Conservation (phyloP, 164 flowering plant species). For the Aristolochia californica region DNA sequence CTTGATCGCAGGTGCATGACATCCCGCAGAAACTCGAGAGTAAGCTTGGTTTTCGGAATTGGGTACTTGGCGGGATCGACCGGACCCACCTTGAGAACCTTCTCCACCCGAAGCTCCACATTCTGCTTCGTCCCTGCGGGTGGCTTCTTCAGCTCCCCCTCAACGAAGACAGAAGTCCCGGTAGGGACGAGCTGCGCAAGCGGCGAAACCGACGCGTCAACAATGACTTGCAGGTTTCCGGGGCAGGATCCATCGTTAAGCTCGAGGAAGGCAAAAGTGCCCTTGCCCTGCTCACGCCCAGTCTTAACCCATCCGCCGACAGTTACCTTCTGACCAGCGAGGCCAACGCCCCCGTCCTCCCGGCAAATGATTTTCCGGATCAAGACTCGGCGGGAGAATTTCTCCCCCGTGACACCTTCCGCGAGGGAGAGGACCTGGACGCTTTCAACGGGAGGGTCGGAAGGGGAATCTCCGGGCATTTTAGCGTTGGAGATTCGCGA, state of each 20-base stretch:
- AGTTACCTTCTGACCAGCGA: conserved; percentile 45
- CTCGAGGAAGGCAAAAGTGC: conserved; percentile 72
- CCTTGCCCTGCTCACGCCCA: conserved; percentile 81
- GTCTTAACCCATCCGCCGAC: conserved; percentile 95
- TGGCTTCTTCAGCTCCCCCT: conserved; percentile 60
- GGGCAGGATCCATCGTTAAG: conserved; percentile 87
- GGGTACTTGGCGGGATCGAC: conserved; percentile 77
- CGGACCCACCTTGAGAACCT: conserved; percentile 53
- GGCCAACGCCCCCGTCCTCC: conserved; percentile 61
- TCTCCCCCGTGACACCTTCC: neutral
- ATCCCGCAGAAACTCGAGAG: conserved; percentile 72
- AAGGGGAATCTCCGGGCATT: too few species aligned
- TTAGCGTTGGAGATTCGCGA: too few species aligned
- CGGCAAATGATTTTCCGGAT: conserved; percentile 47
- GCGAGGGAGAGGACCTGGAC: conserved; percentile 2
- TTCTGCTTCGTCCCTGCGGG: conserved; percentile 78
- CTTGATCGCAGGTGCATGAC: conserved; percentile 61
- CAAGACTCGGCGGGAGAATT: conserved; percentile 51
- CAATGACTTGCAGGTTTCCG: conserved; percentile 73
- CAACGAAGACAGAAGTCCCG: conserved; percentile 64
- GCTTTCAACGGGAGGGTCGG: neutral
- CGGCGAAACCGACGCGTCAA: conserved; percentile 35
- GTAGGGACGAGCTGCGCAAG: conserved; percentile 51
- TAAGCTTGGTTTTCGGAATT: conserved; percentile 64
- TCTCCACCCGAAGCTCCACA: conserved; percentile 59